Percentiles rank a stretch among this genome's conserved stretches.
phyloP scores from a whole-genome alignment of 108 stramenopile species.

The Chaetoceros tenuissimus region DNA sequence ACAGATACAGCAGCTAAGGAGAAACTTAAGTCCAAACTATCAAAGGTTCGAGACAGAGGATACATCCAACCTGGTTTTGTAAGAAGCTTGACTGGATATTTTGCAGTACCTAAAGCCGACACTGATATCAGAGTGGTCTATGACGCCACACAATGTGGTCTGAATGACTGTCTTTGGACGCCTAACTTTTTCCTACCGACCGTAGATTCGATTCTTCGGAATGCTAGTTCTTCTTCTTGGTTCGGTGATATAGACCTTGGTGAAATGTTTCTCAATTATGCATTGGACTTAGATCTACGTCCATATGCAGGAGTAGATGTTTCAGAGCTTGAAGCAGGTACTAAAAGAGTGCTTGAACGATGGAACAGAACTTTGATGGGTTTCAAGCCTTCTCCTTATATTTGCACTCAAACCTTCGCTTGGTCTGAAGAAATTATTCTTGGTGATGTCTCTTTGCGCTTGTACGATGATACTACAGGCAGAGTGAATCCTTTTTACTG shows the following conservation, averaged over 20 bases:
- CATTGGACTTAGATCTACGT: slow-evolving; percentile 2
- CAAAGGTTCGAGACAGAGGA: slow-evolving; percentile 6
- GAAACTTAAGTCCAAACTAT: slow-evolving; percentile 4
- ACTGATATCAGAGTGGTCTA: slow-evolving; percentile 18
- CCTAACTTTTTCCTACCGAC: slow-evolving; percentile 26
- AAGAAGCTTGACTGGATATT: slow-evolving; percentile 6
- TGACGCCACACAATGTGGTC: slow-evolving; percentile 11
- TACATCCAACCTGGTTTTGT: slow-evolving; percentile 10
- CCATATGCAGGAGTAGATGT: slow-evolving; percentile 9
- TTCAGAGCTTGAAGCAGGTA: not conserved
- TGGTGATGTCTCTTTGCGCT: slow-evolving; percentile 14
- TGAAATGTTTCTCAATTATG: slow-evolving; percentile 29
- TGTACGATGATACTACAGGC: not conserved
- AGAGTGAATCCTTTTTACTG: slow-evolving; percentile 16
- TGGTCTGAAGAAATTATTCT: slow-evolving; percentile 11
- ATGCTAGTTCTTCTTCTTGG: slow-evolving; percentile 5
- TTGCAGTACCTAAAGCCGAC: slow-evolving; percentile 19
- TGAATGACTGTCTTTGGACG: slow-evolving; percentile 20
- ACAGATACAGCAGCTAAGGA: not conserved
- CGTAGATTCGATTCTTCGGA: slow-evolving; percentile 6
- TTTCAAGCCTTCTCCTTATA: slow-evolving; percentile 16
- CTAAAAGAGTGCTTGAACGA: slow-evolving; percentile 5
- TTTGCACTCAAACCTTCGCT: slow-evolving; percentile 7
- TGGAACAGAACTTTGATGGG: slow-evolving; percentile 25
- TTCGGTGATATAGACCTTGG: slow-evolving; percentile 19